phyloP scores from a whole-genome alignment of 2,329 filamentous ascomycete genomes.

The Beauveria brongniartii region DNA sequence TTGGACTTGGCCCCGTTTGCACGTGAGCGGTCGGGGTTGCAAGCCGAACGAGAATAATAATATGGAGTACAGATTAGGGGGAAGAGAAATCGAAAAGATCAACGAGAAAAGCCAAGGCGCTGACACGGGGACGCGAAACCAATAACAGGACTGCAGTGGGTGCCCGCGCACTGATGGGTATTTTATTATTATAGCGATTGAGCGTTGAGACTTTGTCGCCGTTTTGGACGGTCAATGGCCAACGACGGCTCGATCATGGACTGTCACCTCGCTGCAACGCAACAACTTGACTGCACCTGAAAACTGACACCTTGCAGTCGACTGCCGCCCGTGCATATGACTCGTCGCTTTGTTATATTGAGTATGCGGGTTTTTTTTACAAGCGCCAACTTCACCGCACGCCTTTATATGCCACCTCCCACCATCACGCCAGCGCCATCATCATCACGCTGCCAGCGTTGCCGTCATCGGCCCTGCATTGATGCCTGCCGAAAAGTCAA shows the following conservation, averaged over 20 bases:
- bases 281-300: background rate
- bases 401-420: no score
- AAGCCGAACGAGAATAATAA: background rate
- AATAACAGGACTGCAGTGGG: background rate
- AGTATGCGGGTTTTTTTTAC: background rate
- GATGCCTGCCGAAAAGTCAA: background rate
- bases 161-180: no score
- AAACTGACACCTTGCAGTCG: background rate
- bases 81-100: background rate
- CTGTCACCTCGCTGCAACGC: background rate
- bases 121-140: no score
- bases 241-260: background rate
- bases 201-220: background rate
- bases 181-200: background rate
- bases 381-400: background rate
- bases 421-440: no score
- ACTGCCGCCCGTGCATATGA: background rate
- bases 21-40: conserved; percentile 3
- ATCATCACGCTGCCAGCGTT: background rate
- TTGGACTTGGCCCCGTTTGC: background rate
- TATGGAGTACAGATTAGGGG: background rate
- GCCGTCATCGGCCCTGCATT: background rate
- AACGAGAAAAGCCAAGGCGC: no score
- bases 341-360: background rate
- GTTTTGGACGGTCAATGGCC: background rate